Evolutionary conservation across 352 stramenopile species (phyloP), one percentile per base, ranked within the genome.

Genomic region (Pythium graminicola): DNA sequence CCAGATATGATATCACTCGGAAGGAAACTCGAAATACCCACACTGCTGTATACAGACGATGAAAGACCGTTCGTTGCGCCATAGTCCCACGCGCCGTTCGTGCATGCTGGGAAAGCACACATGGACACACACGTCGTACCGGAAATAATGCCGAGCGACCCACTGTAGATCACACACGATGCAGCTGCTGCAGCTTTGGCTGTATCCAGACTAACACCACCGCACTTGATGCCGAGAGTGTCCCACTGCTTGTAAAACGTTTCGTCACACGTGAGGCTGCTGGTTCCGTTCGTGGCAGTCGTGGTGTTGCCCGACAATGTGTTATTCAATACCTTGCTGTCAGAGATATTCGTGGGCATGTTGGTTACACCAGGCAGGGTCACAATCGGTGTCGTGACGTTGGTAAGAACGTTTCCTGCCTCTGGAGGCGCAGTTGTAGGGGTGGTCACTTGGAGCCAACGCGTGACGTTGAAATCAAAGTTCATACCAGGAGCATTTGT

Each of bases 161-260:
- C 83, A 4, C 68, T 76, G 76, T 93, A 93, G 39, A 90, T 90
- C 11, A 85, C 61, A 54, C 83, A 93, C 57, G 88, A 65, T 16
- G 76, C 70, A 28, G 78, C 67, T 1, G 65, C 62, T 8, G 85
- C 72, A 3, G 78, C 82, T 19, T 63, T 64, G 11, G 62, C 57
- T 8, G 88, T 72, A 38, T 90, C 60, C 38, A 93, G 57, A 17
- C 60, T 60, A 0, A 51, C 38, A 8, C 65, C 63, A 19, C 67
- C 70, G 50, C 82, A 93, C 23, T 56, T 88, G 44, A 93, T 64
- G 2, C 76, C 75, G 14, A 85, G 62, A 16, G 65, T 83, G 48
- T 81, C 50, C 82, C 82, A 93, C 57, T 77, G 53, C 32, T 65
- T 79, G 73, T 93, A 93, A 51, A 93, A 93, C 2, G 67, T 77